Conservation (phyloP, 176 grass and related monocot species). For the Poa annua region DNA sequence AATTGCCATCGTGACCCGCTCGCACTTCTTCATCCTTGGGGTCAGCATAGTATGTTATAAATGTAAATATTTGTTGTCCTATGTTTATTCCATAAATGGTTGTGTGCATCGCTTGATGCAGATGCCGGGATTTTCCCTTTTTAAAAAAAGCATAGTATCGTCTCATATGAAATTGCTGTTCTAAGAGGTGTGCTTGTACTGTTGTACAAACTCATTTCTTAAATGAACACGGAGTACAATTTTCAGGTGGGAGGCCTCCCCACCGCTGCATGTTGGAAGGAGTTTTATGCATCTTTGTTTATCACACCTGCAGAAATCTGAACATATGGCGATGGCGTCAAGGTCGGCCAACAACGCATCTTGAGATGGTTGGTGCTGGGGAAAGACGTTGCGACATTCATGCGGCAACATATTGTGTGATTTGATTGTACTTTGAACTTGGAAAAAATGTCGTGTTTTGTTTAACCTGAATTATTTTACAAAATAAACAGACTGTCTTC, state of each 20-base stretch:
- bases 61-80: slow-evolving; percentile 11
- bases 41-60: too few species aligned
- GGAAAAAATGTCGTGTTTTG: background rate
- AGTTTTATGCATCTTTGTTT: slow-evolving; percentile 34
- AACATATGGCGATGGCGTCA: slow-evolving; percentile 72
- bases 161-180: background rate
- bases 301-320: slow-evolving; percentile 60
- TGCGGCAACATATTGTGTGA: background rate
- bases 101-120: too few species aligned
- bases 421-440: background rate
- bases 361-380: slow-evolving; percentile 36
- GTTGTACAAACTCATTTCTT: background rate
- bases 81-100: background rate
- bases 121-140: too few species aligned
- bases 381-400: background rate
- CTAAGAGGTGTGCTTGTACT: background rate
- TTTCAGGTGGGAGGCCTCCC: background rate
- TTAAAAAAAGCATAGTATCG: background rate
- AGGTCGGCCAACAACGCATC: slow-evolving; percentile 42
- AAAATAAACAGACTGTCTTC: slow-evolving; percentile 16
- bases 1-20: too few species aligned
- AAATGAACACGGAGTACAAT: background rate
- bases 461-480: background rate
- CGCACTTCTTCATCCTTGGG: too few species aligned
- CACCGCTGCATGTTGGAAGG: background rate